Evolutionary conservation across 345 rosid species (phyloP), one percentile per base, ranked within the genome.

Genomic region (Physaria fendleri): DNA sequence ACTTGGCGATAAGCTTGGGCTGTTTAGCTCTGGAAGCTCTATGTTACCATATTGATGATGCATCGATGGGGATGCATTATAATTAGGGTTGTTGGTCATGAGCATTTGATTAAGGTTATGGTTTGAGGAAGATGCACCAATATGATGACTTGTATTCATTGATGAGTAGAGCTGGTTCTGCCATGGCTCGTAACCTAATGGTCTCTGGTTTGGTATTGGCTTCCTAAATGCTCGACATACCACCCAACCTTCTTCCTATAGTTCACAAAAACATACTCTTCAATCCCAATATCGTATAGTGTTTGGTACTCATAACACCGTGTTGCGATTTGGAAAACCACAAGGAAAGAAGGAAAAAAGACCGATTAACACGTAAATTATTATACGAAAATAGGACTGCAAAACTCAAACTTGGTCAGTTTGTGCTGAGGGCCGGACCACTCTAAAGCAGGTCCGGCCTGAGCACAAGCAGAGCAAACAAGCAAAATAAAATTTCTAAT

Each of bases 201-300:
- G 90, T 62, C 87, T 85, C 24, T 84, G 96, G 64, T 75, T 88
- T 29, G 96, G 87, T 23, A 14, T 68, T 1, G 98, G 95, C 79
- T 92, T 92, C 76, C 71, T 80, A 69, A 92, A 92, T 67, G 96
- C 98, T 59, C 93, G 56, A 73, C 98, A 92, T 1, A 92, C 98
- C 28, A 85, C 98, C 98, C 98, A 92, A 41, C 96, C 98, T 76
- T 88, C 96, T 66, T 92, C 98, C 96, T 92, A 33, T 18, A 56
- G 42, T 40, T 56, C 33, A 62, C 29, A 54, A 8, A 8, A 37
- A 54, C 4, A 54, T 45, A n/a, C n/a, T n/a, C n/a, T n/a, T n/a
- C n/a, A n/a, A n/a, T n/a, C n/a, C n/a, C n/a, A n/a, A n/a, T n/a
- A n/a, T n/a, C n/a, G n/a, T n/a, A n/a, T n/a, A n/a, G n/a, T n/a